Conservation (phyloP, 2,329 filamentous ascomycete species). For the Fusarium newnesense region DNA sequence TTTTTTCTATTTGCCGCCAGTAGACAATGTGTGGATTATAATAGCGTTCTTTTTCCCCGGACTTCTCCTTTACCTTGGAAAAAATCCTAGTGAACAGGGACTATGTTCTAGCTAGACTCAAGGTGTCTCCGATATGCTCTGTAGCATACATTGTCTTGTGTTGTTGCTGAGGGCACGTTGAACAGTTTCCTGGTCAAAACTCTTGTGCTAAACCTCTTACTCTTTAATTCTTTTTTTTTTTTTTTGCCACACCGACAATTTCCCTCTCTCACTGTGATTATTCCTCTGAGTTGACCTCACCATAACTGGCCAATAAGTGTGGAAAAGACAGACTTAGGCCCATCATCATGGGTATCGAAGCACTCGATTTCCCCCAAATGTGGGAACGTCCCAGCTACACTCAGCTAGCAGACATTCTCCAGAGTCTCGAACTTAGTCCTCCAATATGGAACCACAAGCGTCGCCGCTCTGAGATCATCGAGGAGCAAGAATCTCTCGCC, state of each 20-base stretch:
- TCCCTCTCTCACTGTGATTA: background rate
- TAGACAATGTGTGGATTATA: slow-evolving; percentile 19
- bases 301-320: background rate
- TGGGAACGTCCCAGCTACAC: slow-evolving; percentile 78
- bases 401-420: slow-evolving; percentile 73
- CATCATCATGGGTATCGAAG: slow-evolving; percentile 46
- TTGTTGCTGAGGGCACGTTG: slow-evolving; percentile 17
- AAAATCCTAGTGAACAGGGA: slow-evolving; percentile 9
- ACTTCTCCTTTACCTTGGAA: slow-evolving; percentile 17
- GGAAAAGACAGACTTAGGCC: background rate
- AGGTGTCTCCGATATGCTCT: slow-evolving; percentile 27
- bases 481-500: slow-evolving; percentile 54
- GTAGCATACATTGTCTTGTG: slow-evolving; percentile 13
- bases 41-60: slow-evolving; percentile 7
- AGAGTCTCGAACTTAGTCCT: slow-evolving; percentile 72
- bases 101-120: slow-evolving; percentile 24
- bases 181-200: background rate
- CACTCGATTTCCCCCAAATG: slow-evolving; percentile 79
- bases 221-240: background rate
- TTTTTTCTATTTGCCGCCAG: slow-evolving; percentile 7
- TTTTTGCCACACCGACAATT: slow-evolving; percentile 25
- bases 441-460: slow-evolving; percentile 70
- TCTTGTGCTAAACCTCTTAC: background rate
- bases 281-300: background rate
- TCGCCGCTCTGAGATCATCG: slow-evolving; percentile 54